A percentile compares a stretch with the other conserved stretches of the same genome.
These are phyloP conservation scores for Eucalyptus sideroxylon DNA, from an alignment of 345 rosid species.

Conservation along the genomic window DNA sequence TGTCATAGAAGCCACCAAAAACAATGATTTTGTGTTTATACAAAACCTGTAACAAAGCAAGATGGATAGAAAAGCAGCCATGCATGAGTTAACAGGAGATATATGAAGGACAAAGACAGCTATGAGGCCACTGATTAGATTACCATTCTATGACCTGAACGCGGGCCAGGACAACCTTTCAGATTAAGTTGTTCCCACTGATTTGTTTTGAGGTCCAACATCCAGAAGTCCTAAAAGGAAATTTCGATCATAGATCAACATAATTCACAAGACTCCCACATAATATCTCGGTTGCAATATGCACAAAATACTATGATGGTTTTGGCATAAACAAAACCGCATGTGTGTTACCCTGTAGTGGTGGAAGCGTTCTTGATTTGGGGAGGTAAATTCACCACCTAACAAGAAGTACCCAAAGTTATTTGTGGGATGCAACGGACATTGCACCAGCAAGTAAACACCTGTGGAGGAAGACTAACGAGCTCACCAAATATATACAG, in stretches of 20 bases:
- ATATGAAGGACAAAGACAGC: neutral
- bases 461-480: neutral
- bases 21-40: conserved; percentile 90
- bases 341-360: conserved; percentile 70
- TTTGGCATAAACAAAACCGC: neutral
- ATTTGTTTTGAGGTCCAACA: conserved; percentile 85
- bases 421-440: neutral
- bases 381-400: conserved; percentile 99
- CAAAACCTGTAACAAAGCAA: conserved; percentile 44
- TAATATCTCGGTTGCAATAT: neutral
- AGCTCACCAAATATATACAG: conserved; percentile 79
- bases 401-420: neutral
- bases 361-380: conserved; percentile 93
- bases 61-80: neutral
- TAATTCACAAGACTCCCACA: neutral
- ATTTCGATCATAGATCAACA: neutral
- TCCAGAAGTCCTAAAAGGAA: conserved; percentile 71
- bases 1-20: conserved; percentile 98
- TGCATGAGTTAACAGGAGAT: neutral
- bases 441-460: neutral
- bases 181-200: conserved; percentile 90
- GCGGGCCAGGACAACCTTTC: conserved; percentile 88
- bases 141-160: conserved; percentile 99
- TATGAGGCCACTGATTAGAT: neutral
- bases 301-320: neutral